These are phyloP conservation scores for Penicillium odoratum DNA, from an alignment of 495 filamentous ascomycete genomes.

Conservation along the genomic window DNA sequence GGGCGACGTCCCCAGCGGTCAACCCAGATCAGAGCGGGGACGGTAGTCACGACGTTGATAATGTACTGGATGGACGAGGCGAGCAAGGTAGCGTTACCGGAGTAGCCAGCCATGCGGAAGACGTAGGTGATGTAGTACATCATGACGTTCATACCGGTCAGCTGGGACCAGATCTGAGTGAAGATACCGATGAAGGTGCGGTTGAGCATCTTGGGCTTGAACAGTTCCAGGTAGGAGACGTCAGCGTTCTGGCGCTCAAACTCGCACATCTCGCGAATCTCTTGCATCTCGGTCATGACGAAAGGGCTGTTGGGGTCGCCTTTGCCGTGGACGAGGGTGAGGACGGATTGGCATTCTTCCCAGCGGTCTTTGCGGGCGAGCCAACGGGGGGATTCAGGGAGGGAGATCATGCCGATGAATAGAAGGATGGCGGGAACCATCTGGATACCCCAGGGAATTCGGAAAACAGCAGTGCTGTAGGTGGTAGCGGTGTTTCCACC, in stretches of 20 bases:
- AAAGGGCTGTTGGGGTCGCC: slow-evolving; percentile 64
- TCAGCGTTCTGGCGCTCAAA: slow-evolving; percentile 63
- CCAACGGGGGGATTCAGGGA: slow-evolving; percentile 84
- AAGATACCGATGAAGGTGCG: slow-evolving; percentile 71
- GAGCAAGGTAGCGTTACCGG: slow-evolving; percentile 44
- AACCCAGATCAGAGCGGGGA: slow-evolving; percentile 56
- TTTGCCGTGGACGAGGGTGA: slow-evolving; percentile 69
- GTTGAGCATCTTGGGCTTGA: slow-evolving; percentile 70
- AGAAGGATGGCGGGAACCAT: slow-evolving; percentile 70
- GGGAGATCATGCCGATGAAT: slow-evolving; percentile 60
- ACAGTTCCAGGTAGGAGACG: slow-evolving; percentile 66
- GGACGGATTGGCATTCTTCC: slow-evolving; percentile 66
- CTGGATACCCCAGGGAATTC: slow-evolving; percentile 78
- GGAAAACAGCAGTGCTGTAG: slow-evolving; percentile 57
- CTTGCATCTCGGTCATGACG: slow-evolving; percentile 62
- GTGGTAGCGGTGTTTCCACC: slow-evolving; percentile 22
- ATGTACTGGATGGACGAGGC: slow-evolving; percentile 73
- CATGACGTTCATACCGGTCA: slow-evolving; percentile 87
- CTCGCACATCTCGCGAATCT: slow-evolving; percentile 68
- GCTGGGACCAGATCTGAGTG: slow-evolving; percentile 80
- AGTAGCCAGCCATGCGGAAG: slow-evolving; percentile 40
- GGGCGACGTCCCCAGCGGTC: slow-evolving; percentile 64
- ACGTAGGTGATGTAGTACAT: slow-evolving; percentile 49
- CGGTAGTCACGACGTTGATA: slow-evolving; percentile 53
- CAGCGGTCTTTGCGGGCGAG: slow-evolving; percentile 72